These are phyloP conservation scores for Fusarium sp. DNA, from an alignment of 2,329 filamentous ascomycete species.

Conservation along the genomic window DNA sequence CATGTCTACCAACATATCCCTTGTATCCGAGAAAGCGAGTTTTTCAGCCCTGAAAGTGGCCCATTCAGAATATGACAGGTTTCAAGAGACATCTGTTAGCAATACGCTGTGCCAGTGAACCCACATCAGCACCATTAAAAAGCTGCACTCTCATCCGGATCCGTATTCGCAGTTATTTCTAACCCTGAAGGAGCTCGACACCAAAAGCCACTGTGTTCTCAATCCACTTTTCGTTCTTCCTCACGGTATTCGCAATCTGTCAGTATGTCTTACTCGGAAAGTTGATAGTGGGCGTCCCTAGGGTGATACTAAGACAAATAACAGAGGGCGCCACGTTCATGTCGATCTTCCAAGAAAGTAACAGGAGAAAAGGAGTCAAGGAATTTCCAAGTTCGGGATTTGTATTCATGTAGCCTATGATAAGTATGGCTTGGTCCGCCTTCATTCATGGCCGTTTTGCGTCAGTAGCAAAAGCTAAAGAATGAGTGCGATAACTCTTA, in stretches of 20 bases:
- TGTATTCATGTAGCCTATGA: fast-evolving
- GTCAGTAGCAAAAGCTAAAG: fast-evolving
- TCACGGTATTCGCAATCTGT: no score
- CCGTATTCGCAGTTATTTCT: neutral
- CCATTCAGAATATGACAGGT: neutral
- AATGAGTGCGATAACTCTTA: neutral
- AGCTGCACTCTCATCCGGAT: neutral
- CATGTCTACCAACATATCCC: neutral
- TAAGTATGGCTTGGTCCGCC: neutral
- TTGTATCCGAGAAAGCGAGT: no score
- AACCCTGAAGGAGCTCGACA: no score
- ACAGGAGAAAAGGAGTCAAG: neutral
- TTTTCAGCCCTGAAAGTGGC: neutral
- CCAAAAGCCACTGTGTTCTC: no score
- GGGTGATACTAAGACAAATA: neutral
- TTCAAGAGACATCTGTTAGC: neutral
- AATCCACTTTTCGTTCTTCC: no score
- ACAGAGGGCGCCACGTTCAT: neutral
- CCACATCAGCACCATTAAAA: no score
- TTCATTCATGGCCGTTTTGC: neutral
- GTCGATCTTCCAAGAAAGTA: neutral
- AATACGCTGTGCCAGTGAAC: no score
- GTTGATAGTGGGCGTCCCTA: neutral
- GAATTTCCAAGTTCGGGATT: neutral
- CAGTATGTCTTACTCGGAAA: neutral